Percentiles rank a stretch among this genome's conserved stretches.
Evolutionary conservation across 352 stramenopile genomes (phyloP).

Genomic region (Phytophthora chlamydospora): DNA sequence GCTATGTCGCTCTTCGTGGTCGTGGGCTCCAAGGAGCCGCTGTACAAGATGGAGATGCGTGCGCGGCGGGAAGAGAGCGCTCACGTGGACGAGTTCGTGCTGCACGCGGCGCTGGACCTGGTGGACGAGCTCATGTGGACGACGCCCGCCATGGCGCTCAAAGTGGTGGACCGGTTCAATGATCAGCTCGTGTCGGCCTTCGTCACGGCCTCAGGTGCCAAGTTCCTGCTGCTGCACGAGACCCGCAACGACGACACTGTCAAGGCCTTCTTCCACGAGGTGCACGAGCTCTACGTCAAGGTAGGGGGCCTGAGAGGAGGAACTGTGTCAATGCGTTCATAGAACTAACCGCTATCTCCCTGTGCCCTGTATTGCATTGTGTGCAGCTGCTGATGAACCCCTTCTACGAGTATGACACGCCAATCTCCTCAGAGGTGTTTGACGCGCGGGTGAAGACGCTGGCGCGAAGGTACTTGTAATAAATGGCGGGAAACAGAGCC

Average conservation of each 20-base stretch:
- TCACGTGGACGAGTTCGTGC: slow-evolving; percentile 97
- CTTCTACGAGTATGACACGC: slow-evolving; percentile 96
- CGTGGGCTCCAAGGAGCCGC: slow-evolving; percentile 83
- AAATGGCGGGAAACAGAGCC: neutral
- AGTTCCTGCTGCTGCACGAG: slow-evolving; percentile 96
- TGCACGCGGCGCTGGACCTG: slow-evolving; percentile 97
- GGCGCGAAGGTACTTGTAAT: slow-evolving; percentile 87
- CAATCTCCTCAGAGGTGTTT: slow-evolving; percentile 94
- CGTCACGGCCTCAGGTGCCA: slow-evolving; percentile 94
- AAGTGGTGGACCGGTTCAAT: slow-evolving; percentile 96
- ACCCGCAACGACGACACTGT: slow-evolving; percentile 95
- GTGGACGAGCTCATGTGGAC: slow-evolving; percentile 96
- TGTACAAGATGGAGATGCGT: slow-evolving; percentile 90
- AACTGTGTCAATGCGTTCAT: neutral
- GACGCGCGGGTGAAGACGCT: slow-evolving; percentile 91
- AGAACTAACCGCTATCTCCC: slow-evolving; percentile 16
- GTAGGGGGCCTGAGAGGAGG: slow-evolving; percentile 34
- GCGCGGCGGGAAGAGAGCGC: slow-evolving; percentile 83
- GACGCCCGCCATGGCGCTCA: slow-evolving; percentile 93
- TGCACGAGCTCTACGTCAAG: slow-evolving; percentile 98
- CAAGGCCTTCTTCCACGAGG: slow-evolving; percentile 96
- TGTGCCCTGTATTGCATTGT: slow-evolving; percentile 4
- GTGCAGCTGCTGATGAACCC: slow-evolving; percentile 94
- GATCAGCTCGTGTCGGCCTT: slow-evolving; percentile 97
- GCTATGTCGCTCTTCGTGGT: slow-evolving; percentile 87